Conservation (phyloP, 192 early-diverging fungal genomes). For the Cladochytrium replicatum region DNA sequence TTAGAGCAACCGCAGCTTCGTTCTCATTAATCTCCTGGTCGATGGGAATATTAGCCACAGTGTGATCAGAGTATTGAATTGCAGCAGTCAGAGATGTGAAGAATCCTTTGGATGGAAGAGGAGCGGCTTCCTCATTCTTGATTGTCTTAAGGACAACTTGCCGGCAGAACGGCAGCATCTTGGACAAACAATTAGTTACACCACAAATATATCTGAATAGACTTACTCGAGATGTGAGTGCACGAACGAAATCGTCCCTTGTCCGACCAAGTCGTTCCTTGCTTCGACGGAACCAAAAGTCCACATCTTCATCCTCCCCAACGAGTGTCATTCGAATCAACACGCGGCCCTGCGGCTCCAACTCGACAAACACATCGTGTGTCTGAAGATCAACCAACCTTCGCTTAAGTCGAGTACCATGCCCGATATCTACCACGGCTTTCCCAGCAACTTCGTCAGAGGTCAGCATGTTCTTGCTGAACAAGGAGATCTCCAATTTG, state of each 20-base stretch:
- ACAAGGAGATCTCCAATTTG: constrained; percentile 33
- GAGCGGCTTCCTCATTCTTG: constrained; percentile 42
- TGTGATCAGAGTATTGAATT: constrained; percentile 35
- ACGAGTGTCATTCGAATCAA: constrained; percentile 43
- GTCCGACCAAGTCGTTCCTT: constrained; percentile 38
- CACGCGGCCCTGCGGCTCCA: constrained; percentile 46
- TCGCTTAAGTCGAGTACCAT: constrained; percentile 24
- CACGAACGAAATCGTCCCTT: constrained; percentile 38
- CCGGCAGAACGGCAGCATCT: constrained; percentile 29
- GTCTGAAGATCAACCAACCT: constrained; percentile 46
- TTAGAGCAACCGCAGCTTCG: constrained; percentile 34
- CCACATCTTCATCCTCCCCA: constrained; percentile 46
- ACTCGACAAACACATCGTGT: constrained; percentile 45
- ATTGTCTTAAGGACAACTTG: constrained; percentile 36
- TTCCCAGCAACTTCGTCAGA: constrained; percentile 40
- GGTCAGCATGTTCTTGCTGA: constrained; percentile 38
- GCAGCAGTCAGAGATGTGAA: constrained; percentile 32
- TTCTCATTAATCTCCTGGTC: too few relatives aligned
- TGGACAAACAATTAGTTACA: constrained; percentile 3
- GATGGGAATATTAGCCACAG: constrained; percentile 25
- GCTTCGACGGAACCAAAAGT: constrained; percentile 42
- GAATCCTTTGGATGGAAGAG: constrained; percentile 30
- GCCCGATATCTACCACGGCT: constrained; percentile 29
- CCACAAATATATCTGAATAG: not conserved
- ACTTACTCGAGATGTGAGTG: constrained; percentile 25